These are phyloP conservation scores for Bacidia rubella DNA, from an alignment of 495 filamentous ascomycete genomes.

Conservation along the genomic window DNA sequence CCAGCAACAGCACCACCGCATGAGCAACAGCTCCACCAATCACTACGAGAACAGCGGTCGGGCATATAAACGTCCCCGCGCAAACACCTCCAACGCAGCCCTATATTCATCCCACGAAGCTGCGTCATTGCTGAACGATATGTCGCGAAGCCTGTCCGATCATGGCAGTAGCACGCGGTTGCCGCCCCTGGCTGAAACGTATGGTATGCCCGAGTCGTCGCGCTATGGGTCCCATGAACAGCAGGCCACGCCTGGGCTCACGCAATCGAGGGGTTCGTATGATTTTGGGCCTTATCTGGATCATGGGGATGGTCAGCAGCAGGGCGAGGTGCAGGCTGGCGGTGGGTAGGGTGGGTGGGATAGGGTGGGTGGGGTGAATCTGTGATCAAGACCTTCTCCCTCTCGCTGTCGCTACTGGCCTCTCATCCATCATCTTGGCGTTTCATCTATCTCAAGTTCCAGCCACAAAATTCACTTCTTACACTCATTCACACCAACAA, in stretches of 20 bases:
- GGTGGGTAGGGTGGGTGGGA: neutral
- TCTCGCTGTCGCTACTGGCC: too few relatives aligned
- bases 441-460: neutral
- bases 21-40: neutral
- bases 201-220: too few relatives aligned
- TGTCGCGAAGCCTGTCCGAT: conserved; percentile 2
- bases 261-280: neutral
- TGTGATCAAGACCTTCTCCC: too few relatives aligned
- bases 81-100: conserved; percentile 1
- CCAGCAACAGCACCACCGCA: neutral
- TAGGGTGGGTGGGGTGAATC: too few relatives aligned
- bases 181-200: neutral
- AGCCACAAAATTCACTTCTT: neutral
- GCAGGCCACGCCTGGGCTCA: neutral
- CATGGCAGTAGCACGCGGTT: conserved; percentile 1
- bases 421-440: neutral
- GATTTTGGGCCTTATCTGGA: neutral
- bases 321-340: neutral
- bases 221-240: neutral
- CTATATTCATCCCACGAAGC: conserved; percentile 3
- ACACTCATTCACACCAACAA: neutral
- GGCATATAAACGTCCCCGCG: neutral
- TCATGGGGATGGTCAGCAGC: neutral
- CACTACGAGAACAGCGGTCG: neutral
- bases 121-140: neutral